phyloP scores from a whole-genome alignment of 164 flowering plant species.

The Vitis vinifera region DNA sequence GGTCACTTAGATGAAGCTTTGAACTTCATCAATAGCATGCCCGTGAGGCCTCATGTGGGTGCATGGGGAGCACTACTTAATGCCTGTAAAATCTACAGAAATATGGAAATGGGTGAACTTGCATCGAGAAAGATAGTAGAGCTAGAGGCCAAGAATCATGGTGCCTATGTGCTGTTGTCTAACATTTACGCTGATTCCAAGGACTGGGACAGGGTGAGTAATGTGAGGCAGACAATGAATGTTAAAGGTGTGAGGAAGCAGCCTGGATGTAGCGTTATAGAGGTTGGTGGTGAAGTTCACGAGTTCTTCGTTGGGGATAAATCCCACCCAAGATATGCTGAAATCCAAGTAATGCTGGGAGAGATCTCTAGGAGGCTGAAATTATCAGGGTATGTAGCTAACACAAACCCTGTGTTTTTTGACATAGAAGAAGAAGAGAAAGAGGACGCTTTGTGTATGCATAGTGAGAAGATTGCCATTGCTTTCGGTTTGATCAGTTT shows the following conservation, averaged over 20 bases:
- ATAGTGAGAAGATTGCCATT: slow-evolving; percentile 54
- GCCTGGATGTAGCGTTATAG: slow-evolving; percentile 70
- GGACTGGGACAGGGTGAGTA: slow-evolving; percentile 42
- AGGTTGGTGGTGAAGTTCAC: slow-evolving; percentile 52
- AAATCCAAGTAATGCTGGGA: slow-evolving; percentile 34
- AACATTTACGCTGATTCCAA: slow-evolving; percentile 46
- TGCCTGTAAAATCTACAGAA: slow-evolving; percentile 48
- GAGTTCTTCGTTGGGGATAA: slow-evolving; percentile 53
- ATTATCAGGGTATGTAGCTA: slow-evolving; percentile 41
- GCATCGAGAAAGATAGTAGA: slow-evolving; percentile 47
- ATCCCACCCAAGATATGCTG: slow-evolving; percentile 39
- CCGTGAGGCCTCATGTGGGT: slow-evolving; percentile 50
- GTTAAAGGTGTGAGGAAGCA: slow-evolving; percentile 39
- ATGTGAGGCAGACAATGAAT: slow-evolving; percentile 45
- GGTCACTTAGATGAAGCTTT: slow-evolving; percentile 54
- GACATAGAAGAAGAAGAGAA: slow-evolving; percentile 55
- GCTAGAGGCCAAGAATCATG: slow-evolving; percentile 43
- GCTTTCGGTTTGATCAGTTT: slow-evolving; percentile 49
- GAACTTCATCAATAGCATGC: slow-evolving; percentile 47
- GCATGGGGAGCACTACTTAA: slow-evolving; percentile 65
- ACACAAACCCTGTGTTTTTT: slow-evolving; percentile 42
- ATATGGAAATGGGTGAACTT: slow-evolving; percentile 43
- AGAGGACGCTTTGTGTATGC: slow-evolving; percentile 41
- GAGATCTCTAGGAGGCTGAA: slow-evolving; percentile 42
- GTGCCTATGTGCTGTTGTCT: slow-evolving; percentile 53